These are phyloP conservation scores for Groenewaldozyma tartarivorans DNA, from an alignment of 805 yeast genomes.

Conservation along the genomic window DNA sequence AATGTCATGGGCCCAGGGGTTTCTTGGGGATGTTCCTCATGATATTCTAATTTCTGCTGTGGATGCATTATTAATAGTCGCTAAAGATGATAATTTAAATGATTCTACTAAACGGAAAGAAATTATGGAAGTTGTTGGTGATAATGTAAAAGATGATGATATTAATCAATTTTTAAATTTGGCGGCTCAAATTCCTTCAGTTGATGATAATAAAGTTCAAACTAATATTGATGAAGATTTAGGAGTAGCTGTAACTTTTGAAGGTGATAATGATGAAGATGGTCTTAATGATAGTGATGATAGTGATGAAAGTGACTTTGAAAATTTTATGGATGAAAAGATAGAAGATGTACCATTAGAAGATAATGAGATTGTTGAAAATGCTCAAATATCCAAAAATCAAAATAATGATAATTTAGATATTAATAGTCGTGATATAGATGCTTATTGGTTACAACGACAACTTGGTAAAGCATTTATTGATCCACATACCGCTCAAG, in stretches of 20 bases:
- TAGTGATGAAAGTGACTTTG: constrained; percentile 14
- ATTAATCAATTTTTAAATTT: constrained; percentile 40
- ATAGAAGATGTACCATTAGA: constrained; percentile 8
- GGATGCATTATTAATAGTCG: constrained; percentile 48
- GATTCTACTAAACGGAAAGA: constrained; percentile 39
- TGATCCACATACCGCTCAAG: constrained; percentile 35
- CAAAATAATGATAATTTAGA: background rate
- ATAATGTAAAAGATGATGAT: constrained; percentile 31
- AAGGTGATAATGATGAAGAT: constrained; percentile 25
- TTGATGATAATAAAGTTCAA: constrained; percentile 21
- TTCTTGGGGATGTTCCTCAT: constrained; percentile 68
- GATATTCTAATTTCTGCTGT: constrained; percentile 56
- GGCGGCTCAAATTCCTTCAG: constrained; percentile 43
- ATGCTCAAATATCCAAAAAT: constrained; percentile 3
- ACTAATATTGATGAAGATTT: constrained; percentile 27
- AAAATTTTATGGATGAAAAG: constrained; percentile 6
- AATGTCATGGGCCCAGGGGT: constrained; percentile 47
- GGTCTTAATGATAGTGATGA: constrained; percentile 20
- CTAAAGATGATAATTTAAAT: constrained; percentile 38
- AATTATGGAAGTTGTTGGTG: constrained; percentile 42
- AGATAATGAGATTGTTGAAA: constrained; percentile 7
- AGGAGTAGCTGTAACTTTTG: constrained; percentile 37
- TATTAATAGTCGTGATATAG: constrained; percentile 28
- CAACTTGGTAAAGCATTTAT: constrained; percentile 31
- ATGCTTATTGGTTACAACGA: constrained; percentile 46